Percentiles rank a stretch among this genome's conserved stretches.
phyloP scores from a whole-genome alignment of 306 rosid genomes.

The Prunus mume region DNA sequence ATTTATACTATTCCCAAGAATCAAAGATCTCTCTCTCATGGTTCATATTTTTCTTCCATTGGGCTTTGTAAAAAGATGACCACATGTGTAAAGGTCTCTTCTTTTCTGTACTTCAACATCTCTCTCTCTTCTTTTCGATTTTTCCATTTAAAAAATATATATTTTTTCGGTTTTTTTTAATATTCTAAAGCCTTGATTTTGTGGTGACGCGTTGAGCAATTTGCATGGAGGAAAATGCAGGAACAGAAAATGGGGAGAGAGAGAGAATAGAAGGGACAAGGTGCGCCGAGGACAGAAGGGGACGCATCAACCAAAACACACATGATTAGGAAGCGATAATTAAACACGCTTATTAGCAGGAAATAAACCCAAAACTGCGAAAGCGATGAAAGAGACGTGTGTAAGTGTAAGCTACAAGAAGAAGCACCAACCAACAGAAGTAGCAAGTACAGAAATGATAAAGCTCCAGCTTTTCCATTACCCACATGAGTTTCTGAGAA shows the following conservation, averaged over 20 bases:
- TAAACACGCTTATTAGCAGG: not conserved
- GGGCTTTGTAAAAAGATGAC: too few relatives aligned
- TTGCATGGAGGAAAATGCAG: conserved; percentile 10
- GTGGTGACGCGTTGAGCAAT: not conserved
- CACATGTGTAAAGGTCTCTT: not conserved
- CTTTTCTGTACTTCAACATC: not conserved
- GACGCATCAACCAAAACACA: not conserved
- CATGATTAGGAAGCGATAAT: not conserved
- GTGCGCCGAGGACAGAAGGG: not conserved
- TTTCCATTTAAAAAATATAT: too few relatives aligned
- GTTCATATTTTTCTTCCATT: not conserved
- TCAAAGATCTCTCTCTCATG: too few relatives aligned
- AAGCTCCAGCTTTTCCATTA: not conserved
- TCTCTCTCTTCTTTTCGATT: not conserved
- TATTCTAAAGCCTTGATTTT: not conserved
- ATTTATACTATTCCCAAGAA: not conserved
- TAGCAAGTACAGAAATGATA: conserved; percentile 2
- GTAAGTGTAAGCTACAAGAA: conserved; percentile 6
- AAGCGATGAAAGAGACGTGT: conserved; percentile 32
- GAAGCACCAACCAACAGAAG: conserved; percentile 1
- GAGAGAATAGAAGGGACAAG: conserved; percentile 3
- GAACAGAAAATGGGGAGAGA: not conserved
- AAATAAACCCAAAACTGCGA: not conserved
- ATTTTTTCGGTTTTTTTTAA: too few relatives aligned
- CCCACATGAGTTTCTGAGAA: conserved; percentile 13